Base-by-base conservation (phyloP, 2,329 filamentous ascomycete species). In the Metarhizium album region DNA sequence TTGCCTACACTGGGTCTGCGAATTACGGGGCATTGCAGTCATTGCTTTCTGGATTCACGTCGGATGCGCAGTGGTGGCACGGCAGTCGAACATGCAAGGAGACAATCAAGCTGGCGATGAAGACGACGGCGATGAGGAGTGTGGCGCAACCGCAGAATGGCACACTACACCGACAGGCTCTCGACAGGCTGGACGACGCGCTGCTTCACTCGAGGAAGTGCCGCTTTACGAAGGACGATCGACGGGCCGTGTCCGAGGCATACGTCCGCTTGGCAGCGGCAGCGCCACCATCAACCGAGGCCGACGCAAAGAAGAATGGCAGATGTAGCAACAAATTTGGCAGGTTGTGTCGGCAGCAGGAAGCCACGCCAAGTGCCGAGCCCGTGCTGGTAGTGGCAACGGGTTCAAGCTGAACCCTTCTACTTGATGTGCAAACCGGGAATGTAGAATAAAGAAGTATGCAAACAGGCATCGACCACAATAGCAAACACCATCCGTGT, bases 101-200 rank as follows among this genome's bases (percentile, higher is more conserved):
- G 51, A 65, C 60, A n/a, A 58, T 69, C 57, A 69, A 69, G 53
- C 56, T 64, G 23, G 66, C 65, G 8, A 68, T 69, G 59, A 67
- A 68, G 55, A 58, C 59, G 18, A 54, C 63, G 29, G 62, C 62
- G 20, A 57, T 56, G 49, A 62, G 65, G 18, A 57, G 55, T 4
- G 50, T 57, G 4, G 57, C 48, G 3, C 43, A 53, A 40, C 20
- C 46, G 5, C 4, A 52, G 16, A 45, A 55, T 13, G 51, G 46
- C n/a, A 38, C 47, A 11, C 29, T 46, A 16, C 64, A 67, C 22
- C 56, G 55, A 23, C 45, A 59, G 20, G 60, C 58, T 4, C 52
- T 68, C 6, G 43, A 54, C 1, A 40, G 27, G 14, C 48, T 63
- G n/a, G 58, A 60, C 27, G 52, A 52, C 23, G 59, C 61, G 9